Evolutionary conservation across 176 grass and related monocot species (phyloP).

Genomic region (Hordeum marinum): DNA sequence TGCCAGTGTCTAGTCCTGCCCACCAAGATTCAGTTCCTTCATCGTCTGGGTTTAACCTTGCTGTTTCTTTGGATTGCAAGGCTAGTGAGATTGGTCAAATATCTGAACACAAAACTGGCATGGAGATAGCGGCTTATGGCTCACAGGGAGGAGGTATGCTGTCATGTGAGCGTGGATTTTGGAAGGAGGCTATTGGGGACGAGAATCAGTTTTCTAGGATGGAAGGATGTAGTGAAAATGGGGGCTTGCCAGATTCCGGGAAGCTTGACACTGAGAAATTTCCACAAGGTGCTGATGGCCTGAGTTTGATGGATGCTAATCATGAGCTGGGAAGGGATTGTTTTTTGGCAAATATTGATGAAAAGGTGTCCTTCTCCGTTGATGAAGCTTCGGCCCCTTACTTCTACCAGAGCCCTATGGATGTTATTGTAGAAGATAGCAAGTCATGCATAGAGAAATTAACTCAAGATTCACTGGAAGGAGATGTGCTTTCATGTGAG

Average conservation of each 20-base stretch:
- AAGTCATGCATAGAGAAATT: slow-evolving; percentile 19
- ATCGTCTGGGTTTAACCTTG: background rate
- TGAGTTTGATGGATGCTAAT: slow-evolving; percentile 5
- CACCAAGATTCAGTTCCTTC: slow-evolving; percentile 21
- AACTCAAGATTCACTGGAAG: background rate
- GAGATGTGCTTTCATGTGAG: background rate
- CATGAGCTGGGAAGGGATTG: slow-evolving; percentile 19
- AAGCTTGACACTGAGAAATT: background rate
- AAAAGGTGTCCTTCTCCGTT: background rate
- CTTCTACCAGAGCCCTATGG: slow-evolving; percentile 4
- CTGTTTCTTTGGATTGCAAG: slow-evolving; percentile 3
- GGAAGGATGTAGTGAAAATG: background rate
- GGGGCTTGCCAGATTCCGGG: background rate
- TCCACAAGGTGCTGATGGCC: background rate
- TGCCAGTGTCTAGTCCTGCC: background rate
- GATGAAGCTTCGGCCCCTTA: background rate
- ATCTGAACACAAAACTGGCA: background rate
- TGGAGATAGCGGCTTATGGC: background rate
- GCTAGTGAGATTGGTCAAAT: background rate
- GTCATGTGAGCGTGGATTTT: background rate
- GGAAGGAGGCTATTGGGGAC: background rate
- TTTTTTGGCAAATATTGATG: slow-evolving; percentile 9
- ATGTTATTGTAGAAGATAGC: slow-evolving; percentile 14
- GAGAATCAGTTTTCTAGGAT: background rate
- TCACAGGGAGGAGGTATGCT: background rate